phyloP scores from a whole-genome alignment of 31 red algal species.

The Pterothamnion heteromorphum region DNA sequence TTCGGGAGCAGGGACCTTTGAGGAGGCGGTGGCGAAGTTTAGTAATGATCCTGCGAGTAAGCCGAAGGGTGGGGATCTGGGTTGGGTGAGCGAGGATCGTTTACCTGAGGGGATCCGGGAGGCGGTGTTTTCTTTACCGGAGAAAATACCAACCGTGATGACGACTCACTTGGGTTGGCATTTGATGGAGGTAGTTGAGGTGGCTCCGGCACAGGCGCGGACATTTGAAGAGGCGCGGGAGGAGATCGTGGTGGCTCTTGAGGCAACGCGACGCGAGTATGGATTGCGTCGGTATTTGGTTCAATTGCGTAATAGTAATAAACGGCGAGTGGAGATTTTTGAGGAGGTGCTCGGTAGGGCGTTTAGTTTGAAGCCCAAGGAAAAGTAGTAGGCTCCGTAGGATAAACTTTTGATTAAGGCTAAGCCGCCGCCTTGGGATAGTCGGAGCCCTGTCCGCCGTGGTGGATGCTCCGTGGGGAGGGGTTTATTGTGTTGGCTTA shows the following conservation, averaged over 20 bases:
- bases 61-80: not conserved
- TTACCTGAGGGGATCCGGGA: not conserved
- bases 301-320: no score
- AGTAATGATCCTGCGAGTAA: not conserved
- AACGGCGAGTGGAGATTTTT: no score
- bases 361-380: no score
- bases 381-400: no score
- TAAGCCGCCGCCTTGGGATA: no score
- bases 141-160: not conserved
- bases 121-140: not conserved
- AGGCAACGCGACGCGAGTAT: not conserved
- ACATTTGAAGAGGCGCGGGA: not conserved
- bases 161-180: not conserved
- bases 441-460: no score
- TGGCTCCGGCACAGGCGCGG: not conserved
- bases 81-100: not conserved
- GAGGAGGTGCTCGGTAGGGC: no score
- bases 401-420: no score
- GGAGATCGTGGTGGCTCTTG: not conserved
- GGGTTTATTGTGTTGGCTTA: no score
- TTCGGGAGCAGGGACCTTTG: not conserved
- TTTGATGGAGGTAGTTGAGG: not conserved
- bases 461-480: no score
- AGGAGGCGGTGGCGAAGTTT: not conserved
- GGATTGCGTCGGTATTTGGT: no score